Evolutionary conservation across 2,329 filamentous ascomycete species (phyloP), one percentile per base, ranked within the genome.

Genomic region (Ascochyta clinopodiicola): DNA sequence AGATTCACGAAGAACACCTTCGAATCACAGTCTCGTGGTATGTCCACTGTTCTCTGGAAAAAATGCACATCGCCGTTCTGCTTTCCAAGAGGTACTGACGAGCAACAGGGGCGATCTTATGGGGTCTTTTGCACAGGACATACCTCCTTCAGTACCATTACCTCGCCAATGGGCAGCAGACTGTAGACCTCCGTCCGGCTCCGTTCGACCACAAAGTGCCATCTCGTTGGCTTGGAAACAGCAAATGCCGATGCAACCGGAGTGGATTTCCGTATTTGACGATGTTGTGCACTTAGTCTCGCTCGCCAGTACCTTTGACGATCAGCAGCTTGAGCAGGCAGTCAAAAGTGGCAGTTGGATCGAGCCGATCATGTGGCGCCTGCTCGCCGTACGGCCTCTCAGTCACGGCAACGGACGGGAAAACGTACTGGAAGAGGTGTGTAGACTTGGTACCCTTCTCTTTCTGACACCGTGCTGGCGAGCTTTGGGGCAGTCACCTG

Each of bases 201-300:
- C 85, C 82, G 83, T 84, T 77, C 79, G 80, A 74, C 81, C 82
- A 70, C 67, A 64, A 64, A 70, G 70, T 69, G 80, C 78, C 71
- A 77, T 86, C 77, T 86, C 79, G 77, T 81, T 84, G 74, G 74
- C 79, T 59, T 84, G 76, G 81, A 84, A 87, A 83, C 83, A 84
- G 12, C 60, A 63, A n/a, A 36, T 72, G 15, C 67, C 66, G 0
- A 64, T 59, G 52, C 45, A 54, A 21, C n/a, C 59, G 7, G 65
- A 66, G 42, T 71, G 68, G 66, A 61, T 73, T 25, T 57, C 62
- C 2, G 62, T 72, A 19, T 72, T 73, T 34, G 68, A 72, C 35
- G 64, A 72, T 43, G 32, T 69, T 6, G 36, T 57, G 9, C 66
- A 72, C 22, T 32, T 72, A 3, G 64, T 71, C 10, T 66, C 59